These are phyloP conservation scores for Nakazawaea wyomingensis DNA, from an alignment of 805 yeast genomes.

Conservation along the genomic window DNA sequence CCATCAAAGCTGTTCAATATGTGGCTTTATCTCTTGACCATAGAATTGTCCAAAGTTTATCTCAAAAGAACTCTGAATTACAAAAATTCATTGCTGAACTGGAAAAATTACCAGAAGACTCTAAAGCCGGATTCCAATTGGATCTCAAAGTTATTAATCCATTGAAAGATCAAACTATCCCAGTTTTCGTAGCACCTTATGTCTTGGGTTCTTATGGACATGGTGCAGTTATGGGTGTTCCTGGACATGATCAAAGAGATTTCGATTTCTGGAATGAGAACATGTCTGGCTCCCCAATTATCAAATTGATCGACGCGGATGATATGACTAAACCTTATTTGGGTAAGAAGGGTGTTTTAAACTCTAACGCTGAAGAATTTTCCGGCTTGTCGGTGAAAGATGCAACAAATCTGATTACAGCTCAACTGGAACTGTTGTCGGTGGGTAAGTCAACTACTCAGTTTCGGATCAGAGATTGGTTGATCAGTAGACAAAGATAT, in stretches of 20 bases:
- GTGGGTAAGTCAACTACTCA: slow-evolving; percentile 47
- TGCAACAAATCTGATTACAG: slow-evolving; percentile 46
- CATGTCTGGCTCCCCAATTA: slow-evolving; percentile 37
- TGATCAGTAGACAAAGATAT: slow-evolving; percentile 87
- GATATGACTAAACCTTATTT: slow-evolving; percentile 28
- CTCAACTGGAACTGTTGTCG: slow-evolving; percentile 30
- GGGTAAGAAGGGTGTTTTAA: slow-evolving; percentile 41
- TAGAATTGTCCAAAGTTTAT: slow-evolving; percentile 42
- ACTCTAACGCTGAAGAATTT: slow-evolving; percentile 40
- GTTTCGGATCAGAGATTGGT: slow-evolving; percentile 84
- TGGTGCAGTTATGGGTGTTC: slow-evolving; percentile 98
- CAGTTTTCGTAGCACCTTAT: slow-evolving; percentile 87
- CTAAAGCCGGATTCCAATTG: slow-evolving; percentile 59
- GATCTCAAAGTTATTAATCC: slow-evolving; percentile 54
- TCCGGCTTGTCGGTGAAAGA: slow-evolving; percentile 43
- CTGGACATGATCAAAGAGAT: slow-evolving; percentile 89
- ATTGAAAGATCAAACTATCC: slow-evolving; percentile 43
- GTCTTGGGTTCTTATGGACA: slow-evolving; percentile 79
- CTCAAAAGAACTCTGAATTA: slow-evolving; percentile 36
- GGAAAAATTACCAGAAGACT: slow-evolving; percentile 34
- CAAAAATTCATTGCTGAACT: slow-evolving; percentile 37
- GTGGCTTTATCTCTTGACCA: slow-evolving; percentile 75
- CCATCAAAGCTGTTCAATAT: slow-evolving; percentile 77
- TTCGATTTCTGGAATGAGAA: slow-evolving; percentile 71
- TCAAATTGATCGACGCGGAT: slow-evolving; percentile 37